These are phyloP conservation scores for Puya raimondii DNA, from an alignment of 176 grass and related monocot species.

Conservation along the genomic window DNA sequence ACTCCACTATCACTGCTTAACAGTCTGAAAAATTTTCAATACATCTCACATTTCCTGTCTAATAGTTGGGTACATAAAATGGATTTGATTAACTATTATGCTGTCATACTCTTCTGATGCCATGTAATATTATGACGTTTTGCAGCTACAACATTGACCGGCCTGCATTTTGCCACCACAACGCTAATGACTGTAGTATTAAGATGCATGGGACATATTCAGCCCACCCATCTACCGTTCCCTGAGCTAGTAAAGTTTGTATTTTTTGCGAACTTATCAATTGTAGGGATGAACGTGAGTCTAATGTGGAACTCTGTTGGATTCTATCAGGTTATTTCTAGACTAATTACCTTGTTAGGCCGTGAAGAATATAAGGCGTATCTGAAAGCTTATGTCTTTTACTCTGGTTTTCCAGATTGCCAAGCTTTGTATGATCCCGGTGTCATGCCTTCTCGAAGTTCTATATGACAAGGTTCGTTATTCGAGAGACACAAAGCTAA, in stretches of 20 bases:
- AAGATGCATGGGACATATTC: slow-evolving; percentile 46
- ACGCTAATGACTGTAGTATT: slow-evolving; percentile 38
- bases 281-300: slow-evolving; percentile 54
- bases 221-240: slow-evolving; percentile 39
- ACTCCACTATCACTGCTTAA: no score
- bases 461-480: slow-evolving; percentile 40
- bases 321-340: slow-evolving; percentile 45
- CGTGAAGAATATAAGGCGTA: neutral
- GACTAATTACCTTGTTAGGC: slow-evolving; percentile 4
- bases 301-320: slow-evolving; percentile 66
- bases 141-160: slow-evolving; percentile 54
- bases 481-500: slow-evolving; percentile 46
- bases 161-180: slow-evolving; percentile 47
- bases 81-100: neutral
- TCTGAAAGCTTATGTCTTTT: slow-evolving; percentile 5
- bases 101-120: slow-evolving; percentile 5
- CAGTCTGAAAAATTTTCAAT: no score
- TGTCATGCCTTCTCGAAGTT: slow-evolving; percentile 42
- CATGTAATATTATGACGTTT: neutral
- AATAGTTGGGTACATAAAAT: neutral
- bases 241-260: slow-evolving; percentile 44
- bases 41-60: no score
- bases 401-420: slow-evolving; percentile 31
- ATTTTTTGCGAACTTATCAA: slow-evolving; percentile 45
- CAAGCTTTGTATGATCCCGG: slow-evolving; percentile 42